These are phyloP conservation scores for Kodamaea leandrae DNA, from an alignment of 805 yeast species.

Conservation along the genomic window DNA sequence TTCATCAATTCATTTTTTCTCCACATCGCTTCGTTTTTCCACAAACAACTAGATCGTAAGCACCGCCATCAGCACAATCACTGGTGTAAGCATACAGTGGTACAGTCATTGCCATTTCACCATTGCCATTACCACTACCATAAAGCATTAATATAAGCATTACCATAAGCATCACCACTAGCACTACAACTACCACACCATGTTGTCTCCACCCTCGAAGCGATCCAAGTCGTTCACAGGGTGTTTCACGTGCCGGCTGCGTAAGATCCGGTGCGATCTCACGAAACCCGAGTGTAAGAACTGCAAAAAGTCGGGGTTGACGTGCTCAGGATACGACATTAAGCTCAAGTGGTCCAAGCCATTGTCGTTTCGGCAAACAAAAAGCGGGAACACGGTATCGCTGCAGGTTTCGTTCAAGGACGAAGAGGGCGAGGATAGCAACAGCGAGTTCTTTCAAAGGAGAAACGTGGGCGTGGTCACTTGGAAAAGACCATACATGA, in stretches of 20 bases:
- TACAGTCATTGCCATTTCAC: not conserved
- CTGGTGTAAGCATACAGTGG: not conserved
- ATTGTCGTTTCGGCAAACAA: conserved; percentile 26
- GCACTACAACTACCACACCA: not conserved
- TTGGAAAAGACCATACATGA: conserved; percentile 61
- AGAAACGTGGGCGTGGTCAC: conserved; percentile 71
- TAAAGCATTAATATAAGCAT: not conserved
- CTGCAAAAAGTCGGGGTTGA: conserved; percentile 63
- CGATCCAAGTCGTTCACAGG: conserved; percentile 74
- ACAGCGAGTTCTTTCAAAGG: conserved; percentile 57
- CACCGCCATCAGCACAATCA: not conserved
- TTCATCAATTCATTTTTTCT: too few species aligned
- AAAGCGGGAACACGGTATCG: conserved; percentile 26
- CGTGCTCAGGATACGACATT: conserved; percentile 81
- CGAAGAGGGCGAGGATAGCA: conserved; percentile 17
- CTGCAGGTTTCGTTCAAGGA: conserved; percentile 31
- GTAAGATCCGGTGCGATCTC: conserved; percentile 81
- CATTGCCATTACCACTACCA: not conserved
- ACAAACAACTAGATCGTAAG: too few species aligned
- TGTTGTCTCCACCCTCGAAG: conserved; percentile 10
- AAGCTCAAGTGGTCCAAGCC: conserved; percentile 77
- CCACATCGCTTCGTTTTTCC: too few species aligned
- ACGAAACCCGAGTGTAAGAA: conserved; percentile 66
- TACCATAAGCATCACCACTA: too few species aligned
- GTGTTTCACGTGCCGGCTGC: conserved; percentile 79